Evolutionary conservation across 1,284 basidiomycete species (phyloP).

Genomic region (Tilletia horrida): DNA sequence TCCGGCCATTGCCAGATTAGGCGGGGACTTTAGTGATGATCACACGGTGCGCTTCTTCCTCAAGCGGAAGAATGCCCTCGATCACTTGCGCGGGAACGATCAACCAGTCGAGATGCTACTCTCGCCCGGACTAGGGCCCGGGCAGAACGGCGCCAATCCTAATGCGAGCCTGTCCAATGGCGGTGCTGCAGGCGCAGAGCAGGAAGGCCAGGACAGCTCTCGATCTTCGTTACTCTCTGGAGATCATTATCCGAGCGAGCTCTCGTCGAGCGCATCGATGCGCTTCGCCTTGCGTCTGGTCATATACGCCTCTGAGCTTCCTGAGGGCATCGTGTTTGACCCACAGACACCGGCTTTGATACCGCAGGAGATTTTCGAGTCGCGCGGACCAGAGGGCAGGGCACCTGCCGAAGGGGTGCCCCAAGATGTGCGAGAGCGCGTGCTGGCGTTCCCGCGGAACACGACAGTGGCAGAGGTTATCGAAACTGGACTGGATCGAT

Average conservation of each 20-base stretch:
- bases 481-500: slow-evolving; percentile 82
- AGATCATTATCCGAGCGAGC: not conserved
- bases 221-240: slow-evolving; percentile 1
- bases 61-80: slow-evolving; percentile 58
- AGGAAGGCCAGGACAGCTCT: slow-evolving; percentile 23
- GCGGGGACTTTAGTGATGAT: slow-evolving; percentile 93
- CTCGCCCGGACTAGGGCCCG: slow-evolving; percentile 13
- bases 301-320: slow-evolving; percentile 82
- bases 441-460: slow-evolving; percentile 72
- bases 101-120: slow-evolving; percentile 25
- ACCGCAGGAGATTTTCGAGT: slow-evolving; percentile 29
- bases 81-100: not conserved
- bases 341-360: slow-evolving; percentile 84
- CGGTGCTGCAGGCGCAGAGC: slow-evolving; percentile 24
- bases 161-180: slow-evolving; percentile 17
- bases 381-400: slow-evolving; percentile 23
- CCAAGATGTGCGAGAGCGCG: slow-evolving; percentile 38
- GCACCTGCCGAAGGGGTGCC: slow-evolving; percentile 26
- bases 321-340: slow-evolving; percentile 89
- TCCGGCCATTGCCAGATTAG: slow-evolving; percentile 84
- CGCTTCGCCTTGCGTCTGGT: slow-evolving; percentile 80
- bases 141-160: not conserved
- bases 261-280: slow-evolving; percentile 58
- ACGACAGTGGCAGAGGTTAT: slow-evolving; percentile 93
- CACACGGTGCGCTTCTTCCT: slow-evolving; percentile 94